Base-by-base conservation (phyloP, 768 basidiomycete genomes). In the Collybiopsis confluens region DNA sequence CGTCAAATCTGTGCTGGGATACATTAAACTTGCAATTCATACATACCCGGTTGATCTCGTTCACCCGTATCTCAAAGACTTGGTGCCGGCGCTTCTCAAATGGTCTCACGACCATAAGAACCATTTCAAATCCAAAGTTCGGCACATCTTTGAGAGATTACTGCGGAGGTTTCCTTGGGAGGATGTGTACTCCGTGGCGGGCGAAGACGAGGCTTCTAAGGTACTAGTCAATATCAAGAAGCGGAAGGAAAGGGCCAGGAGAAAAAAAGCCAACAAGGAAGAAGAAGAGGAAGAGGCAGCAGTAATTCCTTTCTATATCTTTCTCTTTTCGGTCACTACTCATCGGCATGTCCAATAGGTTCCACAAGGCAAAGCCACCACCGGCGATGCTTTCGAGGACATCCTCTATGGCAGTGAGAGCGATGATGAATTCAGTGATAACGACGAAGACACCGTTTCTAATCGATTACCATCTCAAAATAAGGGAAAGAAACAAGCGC, bases 41-140 rank as follows among this genome's bases (percentile, higher is more conserved):
- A 87, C 92, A 0, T 78, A 98, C 23, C 79, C 93, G 0, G 60
- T 74, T 0, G 79, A 86, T 3, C 68, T 91, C 55, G 73, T 97
- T 42, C 79, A 78, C n/a, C 89, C 88, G 0, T 85, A 95, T 60
- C 75, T 99, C 8, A 74, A 77, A 23, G 75, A 75, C 21, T 76
- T 98, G 21, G 90, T 98, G 0, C 90, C 92, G 1, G 88, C 86
- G 0, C 77, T 99, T 11, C 74, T 98, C 30, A 78, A 77, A 43
- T 96, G 97, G 93, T 92, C 92, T 4, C 93, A 97, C 64, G 95
- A 98, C 64, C 96, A 98, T 71, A 96, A 96, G 67, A 98, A 98
- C 63, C 97, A 98, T 65, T 98, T 99, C 83, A 98, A 98, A 69
- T 76, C 81, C 46, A 98, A 98, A 73, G 93, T 97, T 21, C 85